Conservation (phyloP, 768 basidiomycete genomes). For the Termitomyces heimii region DNA sequence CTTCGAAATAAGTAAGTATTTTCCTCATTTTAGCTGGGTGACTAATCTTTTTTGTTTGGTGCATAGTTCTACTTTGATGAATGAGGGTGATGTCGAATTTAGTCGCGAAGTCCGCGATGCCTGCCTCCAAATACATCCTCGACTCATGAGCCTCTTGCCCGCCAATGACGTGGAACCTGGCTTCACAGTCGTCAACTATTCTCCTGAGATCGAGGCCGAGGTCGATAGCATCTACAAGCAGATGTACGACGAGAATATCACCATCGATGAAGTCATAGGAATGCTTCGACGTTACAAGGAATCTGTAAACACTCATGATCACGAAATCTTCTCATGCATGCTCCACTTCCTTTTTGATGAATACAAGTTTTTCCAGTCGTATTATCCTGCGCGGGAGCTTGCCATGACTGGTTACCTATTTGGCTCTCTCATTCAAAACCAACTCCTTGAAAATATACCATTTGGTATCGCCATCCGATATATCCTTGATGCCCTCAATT, state of each 20-base stretch:
- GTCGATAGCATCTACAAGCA: conserved; percentile 95
- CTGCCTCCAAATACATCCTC: conserved; percentile 92
- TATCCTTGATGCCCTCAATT: conserved; percentile 89
- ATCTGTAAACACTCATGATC: conserved; percentile 78
- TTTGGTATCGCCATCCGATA: conserved; percentile 96
- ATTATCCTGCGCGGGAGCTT: conserved; percentile 89
- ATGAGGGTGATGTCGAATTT: conserved; percentile 73
- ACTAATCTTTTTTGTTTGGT: conserved; percentile 8
- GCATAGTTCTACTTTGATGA: conserved; percentile 64
- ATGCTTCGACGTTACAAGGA: conserved; percentile 84
- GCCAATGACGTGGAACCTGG: conserved; percentile 87
- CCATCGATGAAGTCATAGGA: conserved; percentile 90
- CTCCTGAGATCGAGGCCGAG: conserved; percentile 85
- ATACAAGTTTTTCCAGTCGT: conserved; percentile 98
- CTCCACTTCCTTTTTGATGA: conserved; percentile 99
- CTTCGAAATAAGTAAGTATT: conserved; percentile 72
- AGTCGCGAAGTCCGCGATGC: conserved; percentile 90
- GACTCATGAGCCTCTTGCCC: conserved; percentile 90
- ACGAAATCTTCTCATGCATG: conserved; percentile 99
- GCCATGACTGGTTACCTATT: conserved; percentile 96
- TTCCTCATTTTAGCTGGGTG: neutral
- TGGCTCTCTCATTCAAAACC: conserved; percentile 90
- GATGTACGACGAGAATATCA: conserved; percentile 95
- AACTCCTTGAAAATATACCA: conserved; percentile 90
- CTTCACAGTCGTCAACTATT: conserved; percentile 82